Percentiles rank a stretch among this genome's conserved stretches.
Conservation (phyloP, 352 stramenopile species). For the Phytophthora uliginosa region DNA sequence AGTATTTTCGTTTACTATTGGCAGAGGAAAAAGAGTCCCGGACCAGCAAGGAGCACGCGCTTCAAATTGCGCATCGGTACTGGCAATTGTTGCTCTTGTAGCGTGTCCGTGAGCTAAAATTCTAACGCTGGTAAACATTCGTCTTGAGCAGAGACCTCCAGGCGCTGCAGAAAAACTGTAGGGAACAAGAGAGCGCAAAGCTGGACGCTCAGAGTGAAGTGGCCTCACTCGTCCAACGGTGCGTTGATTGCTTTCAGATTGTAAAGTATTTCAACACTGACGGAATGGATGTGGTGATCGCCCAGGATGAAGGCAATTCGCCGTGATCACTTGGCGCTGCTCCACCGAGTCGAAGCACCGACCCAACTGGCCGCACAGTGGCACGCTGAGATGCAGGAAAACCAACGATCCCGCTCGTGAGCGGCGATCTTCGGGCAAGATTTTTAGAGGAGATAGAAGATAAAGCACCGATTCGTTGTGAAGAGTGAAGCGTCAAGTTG, state of each 20-base stretch:
- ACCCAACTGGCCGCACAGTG: constrained; percentile 30
- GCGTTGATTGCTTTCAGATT: background rate
- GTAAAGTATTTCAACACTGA: background rate
- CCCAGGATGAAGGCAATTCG: constrained; percentile 39
- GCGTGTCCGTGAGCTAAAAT: background rate
- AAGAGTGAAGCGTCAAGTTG: background rate
- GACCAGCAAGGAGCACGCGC: constrained; percentile 34
- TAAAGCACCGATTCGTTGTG: background rate
- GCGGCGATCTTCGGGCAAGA: background rate
- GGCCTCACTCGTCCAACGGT: constrained; percentile 33
- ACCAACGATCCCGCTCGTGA: background rate
- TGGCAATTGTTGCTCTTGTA: background rate
- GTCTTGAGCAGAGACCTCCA: constrained; percentile 29
- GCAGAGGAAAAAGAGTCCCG: constrained; percentile 32
- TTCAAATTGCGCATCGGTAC: constrained; percentile 42
- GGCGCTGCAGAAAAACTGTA: constrained; percentile 34
- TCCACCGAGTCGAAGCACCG: constrained; percentile 31
- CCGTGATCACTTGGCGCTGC: constrained; percentile 35
- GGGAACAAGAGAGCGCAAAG: constrained; percentile 40
- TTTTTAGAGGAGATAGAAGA: background rate
- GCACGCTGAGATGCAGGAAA: constrained; percentile 28
- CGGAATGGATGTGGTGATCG: background rate
- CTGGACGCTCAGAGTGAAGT: constrained; percentile 42
- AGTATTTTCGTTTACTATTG: background rate
- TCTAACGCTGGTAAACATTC: background rate